Conservation (phyloP, 306 rosid genomes). For the Quercus wislizeni region DNA sequence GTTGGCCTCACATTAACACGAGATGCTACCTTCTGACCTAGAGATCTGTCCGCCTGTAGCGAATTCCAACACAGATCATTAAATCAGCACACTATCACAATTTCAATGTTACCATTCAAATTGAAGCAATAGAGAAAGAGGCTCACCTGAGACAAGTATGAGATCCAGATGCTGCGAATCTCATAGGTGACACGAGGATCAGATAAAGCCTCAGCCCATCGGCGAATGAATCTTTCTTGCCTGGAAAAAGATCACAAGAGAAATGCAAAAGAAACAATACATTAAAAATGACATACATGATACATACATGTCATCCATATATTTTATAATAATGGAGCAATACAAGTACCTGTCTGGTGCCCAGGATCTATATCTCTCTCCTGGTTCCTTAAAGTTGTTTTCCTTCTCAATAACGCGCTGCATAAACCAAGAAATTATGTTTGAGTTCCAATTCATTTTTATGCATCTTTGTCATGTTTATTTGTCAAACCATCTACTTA, state of each 20-base stretch:
- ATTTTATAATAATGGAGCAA: background rate
- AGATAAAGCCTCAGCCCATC: constrained; percentile 70
- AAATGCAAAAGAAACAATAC: constrained; percentile 5
- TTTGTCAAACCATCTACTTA: too few species aligned
- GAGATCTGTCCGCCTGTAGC: constrained; percentile 35
- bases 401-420: constrained; percentile 66
- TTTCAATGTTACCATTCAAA: background rate
- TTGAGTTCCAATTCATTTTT: too few species aligned
- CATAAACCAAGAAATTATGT: constrained; percentile 16
- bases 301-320: background rate
- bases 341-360: constrained; percentile 66
- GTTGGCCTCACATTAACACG: constrained; percentile 55
- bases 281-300: constrained; percentile 1
- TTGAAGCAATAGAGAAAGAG: background rate
- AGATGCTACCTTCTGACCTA: constrained; percentile 57
- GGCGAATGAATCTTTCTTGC: constrained; percentile 74
- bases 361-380: constrained; percentile 83
- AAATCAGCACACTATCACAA: background rate
- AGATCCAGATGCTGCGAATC: constrained; percentile 58
- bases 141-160: constrained; percentile 56
- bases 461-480: too few species aligned
- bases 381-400: constrained; percentile 91
- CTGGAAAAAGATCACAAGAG: constrained; percentile 30
- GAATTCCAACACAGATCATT: background rate
- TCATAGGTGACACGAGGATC: constrained; percentile 84